Conservation (phyloP, 805 yeast genomes). For the Lachancea fermentati region DNA sequence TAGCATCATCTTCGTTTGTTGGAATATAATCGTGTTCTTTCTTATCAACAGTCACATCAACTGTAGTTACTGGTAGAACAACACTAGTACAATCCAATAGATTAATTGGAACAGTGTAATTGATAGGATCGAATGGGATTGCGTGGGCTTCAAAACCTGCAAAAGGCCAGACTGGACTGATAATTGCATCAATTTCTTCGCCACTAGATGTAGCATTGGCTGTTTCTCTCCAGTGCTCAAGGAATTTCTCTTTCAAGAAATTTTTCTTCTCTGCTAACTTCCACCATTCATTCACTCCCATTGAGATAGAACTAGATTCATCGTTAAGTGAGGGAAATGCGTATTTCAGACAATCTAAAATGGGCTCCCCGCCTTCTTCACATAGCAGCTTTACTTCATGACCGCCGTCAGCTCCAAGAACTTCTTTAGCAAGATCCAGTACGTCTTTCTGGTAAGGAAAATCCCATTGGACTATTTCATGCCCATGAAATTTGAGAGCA, state of each 20-base stretch:
- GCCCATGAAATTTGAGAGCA: slow-evolving; percentile 34
- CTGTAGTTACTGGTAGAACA: slow-evolving; percentile 41
- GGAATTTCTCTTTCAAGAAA: slow-evolving; percentile 34
- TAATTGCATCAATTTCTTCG: slow-evolving; percentile 42
- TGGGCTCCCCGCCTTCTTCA: slow-evolving; percentile 31
- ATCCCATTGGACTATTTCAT: slow-evolving; percentile 39
- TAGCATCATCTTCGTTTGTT: slow-evolving; percentile 31
- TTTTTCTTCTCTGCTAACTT: slow-evolving; percentile 34
- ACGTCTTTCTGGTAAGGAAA: slow-evolving; percentile 29
- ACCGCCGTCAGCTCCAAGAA: slow-evolving; percentile 36
- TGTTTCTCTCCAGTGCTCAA: slow-evolving; percentile 36
- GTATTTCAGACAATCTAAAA: slow-evolving; percentile 29
- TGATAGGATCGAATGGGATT: slow-evolving; percentile 36
- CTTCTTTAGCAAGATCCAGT: slow-evolving; percentile 21
- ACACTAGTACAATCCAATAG: slow-evolving; percentile 38
- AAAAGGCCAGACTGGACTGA: slow-evolving; percentile 42
- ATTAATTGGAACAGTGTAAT: slow-evolving; percentile 41
- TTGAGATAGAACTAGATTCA: slow-evolving; percentile 4
- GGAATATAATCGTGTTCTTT: slow-evolving; percentile 20
- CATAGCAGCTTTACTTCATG: slow-evolving; percentile 27
- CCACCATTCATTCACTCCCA: slow-evolving; percentile 35
- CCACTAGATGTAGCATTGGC: slow-evolving; percentile 32
- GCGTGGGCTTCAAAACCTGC: slow-evolving; percentile 36
- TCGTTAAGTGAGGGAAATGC: slow-evolving; percentile 10
- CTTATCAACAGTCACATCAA: slow-evolving; percentile 32